These are phyloP conservation scores for Paradendryphiella salina DNA, from an alignment of 2,329 filamentous ascomycete species.

Conservation along the genomic window DNA sequence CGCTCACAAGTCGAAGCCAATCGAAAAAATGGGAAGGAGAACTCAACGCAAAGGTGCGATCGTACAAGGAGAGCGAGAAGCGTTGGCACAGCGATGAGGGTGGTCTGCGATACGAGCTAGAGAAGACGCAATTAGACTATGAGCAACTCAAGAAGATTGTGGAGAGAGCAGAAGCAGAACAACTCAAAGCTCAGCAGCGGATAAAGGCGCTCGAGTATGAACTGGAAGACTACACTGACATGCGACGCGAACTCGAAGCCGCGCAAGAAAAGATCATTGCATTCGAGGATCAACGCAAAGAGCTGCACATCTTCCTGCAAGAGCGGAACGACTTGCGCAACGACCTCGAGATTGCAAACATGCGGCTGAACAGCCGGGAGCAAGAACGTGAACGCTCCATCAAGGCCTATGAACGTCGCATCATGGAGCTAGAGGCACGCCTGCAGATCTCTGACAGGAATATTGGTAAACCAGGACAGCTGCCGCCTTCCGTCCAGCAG, in stretches of 20 bases:
- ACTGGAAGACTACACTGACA: conserved; percentile 61
- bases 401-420: conserved; percentile 54
- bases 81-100: conserved; percentile 63
- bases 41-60: conserved; percentile 66
- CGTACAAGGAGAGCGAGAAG: conserved; percentile 70
- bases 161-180: conserved; percentile 69
- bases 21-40: conserved; percentile 79
- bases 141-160: conserved; percentile 68
- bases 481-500: conserved; percentile 49
- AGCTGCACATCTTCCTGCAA: conserved; percentile 59
- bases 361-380: conserved; percentile 60
- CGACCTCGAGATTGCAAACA: conserved; percentile 61
- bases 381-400: conserved; percentile 54
- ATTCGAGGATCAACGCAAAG: conserved; percentile 38
- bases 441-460: conserved; percentile 32
- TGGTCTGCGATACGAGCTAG: conserved; percentile 61
- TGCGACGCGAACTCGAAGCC: conserved; percentile 38
- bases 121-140: conserved; percentile 61
- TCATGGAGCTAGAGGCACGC: conserved; percentile 52
- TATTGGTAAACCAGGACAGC: conserved; percentile 36
- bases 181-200: conserved; percentile 57
- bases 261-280: conserved; percentile 40
- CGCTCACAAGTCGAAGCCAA: conserved; percentile 70
- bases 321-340: conserved; percentile 62
- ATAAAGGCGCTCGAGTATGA: conserved; percentile 63